Conservation (phyloP, 306 rosid species). For the Psophocarpus tetragonolobus region DNA sequence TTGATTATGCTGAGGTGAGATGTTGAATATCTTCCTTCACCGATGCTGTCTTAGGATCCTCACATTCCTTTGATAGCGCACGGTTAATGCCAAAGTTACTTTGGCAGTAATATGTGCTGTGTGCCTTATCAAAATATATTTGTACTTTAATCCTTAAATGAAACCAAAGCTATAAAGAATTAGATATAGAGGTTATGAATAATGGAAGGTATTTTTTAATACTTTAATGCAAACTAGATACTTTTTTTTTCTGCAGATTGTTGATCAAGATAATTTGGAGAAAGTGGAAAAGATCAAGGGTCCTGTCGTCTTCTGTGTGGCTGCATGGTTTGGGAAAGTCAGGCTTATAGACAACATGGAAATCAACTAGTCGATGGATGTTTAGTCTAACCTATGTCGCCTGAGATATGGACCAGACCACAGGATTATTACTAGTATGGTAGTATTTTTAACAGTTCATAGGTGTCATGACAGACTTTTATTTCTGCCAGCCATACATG, state of each 20-base stretch:
- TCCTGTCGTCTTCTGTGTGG: slow-evolving; percentile 80
- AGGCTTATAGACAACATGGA: slow-evolving; percentile 86
- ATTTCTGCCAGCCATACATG: neutral
- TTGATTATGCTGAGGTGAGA: slow-evolving; percentile 89
- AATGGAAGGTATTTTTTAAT: neutral
- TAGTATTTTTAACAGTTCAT: neutral
- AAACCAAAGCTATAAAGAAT: slow-evolving; percentile 11
- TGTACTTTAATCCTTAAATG: slow-evolving; percentile 6
- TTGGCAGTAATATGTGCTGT: neutral
- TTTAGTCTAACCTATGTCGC: slow-evolving; percentile 8
- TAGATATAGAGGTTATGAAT: neutral
- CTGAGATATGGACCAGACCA: neutral
- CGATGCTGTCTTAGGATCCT: slow-evolving; percentile 13
- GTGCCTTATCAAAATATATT: neutral
- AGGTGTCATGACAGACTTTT: neutral
- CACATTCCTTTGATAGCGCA: neutral
- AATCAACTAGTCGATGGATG: slow-evolving; percentile 48
- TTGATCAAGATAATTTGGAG: slow-evolving; percentile 68
- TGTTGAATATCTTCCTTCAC: neutral
- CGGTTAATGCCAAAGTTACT: neutral
- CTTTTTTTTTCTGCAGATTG: slow-evolving; percentile 53
- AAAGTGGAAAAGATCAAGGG: slow-evolving; percentile 60
- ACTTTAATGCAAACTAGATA: slow-evolving; percentile 23
- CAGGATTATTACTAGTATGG: no score
- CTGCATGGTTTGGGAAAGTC: slow-evolving; percentile 87